Evolutionary conservation across 257 asterid genomes (phyloP).

Genomic region (Solanum verrucosum): DNA sequence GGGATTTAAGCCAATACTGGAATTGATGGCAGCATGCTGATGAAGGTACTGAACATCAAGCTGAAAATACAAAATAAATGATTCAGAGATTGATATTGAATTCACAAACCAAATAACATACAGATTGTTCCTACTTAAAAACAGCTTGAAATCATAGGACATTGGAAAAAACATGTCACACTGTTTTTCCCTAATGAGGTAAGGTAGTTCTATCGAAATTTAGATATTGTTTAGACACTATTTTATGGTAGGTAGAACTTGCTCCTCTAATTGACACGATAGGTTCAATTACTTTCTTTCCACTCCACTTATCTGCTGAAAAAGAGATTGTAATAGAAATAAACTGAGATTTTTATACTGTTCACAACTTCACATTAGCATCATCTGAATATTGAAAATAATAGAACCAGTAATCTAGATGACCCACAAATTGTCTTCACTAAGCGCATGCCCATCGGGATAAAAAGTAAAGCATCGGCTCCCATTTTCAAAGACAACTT

Average conservation of each 20-base stretch:
- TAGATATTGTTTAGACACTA: background rate
- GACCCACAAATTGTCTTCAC: background rate
- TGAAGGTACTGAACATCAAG: constrained; percentile 71
- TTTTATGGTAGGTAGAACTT: background rate
- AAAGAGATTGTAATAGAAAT: background rate
- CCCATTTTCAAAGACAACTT: background rate
- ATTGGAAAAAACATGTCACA: background rate
- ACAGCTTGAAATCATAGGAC: background rate
- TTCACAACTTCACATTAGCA: background rate
- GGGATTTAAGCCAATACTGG: constrained; percentile 75
- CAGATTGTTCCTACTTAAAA: background rate
- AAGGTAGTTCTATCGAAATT: background rate
- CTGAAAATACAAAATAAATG: constrained; percentile 28
- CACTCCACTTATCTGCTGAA: background rate
- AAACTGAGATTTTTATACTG: background rate
- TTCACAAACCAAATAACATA: background rate
- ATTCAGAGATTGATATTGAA: background rate
- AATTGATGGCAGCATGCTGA: constrained; percentile 57
- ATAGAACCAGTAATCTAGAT: background rate
- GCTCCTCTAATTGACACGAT: background rate
- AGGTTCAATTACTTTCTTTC: background rate
- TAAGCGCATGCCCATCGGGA: background rate
- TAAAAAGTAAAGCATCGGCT: background rate
- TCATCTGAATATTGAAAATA: background rate
- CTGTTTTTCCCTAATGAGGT: background rate